phyloP scores from a whole-genome alignment of 371 early-diverging fungal species.

The Umbelopsis sp. region DNA sequence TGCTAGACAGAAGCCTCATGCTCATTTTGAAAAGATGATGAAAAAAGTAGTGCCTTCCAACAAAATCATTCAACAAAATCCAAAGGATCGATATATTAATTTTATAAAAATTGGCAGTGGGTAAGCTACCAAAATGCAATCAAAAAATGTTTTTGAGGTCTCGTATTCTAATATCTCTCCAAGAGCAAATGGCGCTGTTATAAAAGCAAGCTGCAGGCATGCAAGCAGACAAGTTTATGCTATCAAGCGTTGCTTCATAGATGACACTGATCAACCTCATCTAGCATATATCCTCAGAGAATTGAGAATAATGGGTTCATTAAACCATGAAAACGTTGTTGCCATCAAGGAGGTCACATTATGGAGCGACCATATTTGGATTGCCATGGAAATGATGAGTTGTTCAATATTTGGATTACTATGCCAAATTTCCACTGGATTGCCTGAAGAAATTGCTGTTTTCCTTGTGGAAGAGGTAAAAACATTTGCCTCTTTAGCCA shows the following conservation, averaged over 20 bases:
- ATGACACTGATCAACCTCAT: constrained; percentile 26
- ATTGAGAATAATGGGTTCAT: constrained; percentile 24
- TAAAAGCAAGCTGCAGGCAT: neutral
- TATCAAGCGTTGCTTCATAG: constrained; percentile 26
- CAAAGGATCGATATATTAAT: constrained; percentile 36
- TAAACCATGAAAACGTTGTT: constrained; percentile 23
- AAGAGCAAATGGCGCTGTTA: constrained; percentile 3
- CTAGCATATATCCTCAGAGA: constrained; percentile 26
- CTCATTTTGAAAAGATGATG: constrained; percentile 48
- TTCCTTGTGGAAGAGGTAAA: constrained; percentile 12
- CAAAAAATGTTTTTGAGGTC: neutral
- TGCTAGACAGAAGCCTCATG: constrained; percentile 38
- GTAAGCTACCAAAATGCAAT: neutral
- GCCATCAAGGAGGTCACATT: constrained; percentile 21
- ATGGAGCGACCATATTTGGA: constrained; percentile 23
- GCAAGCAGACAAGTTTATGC: constrained; percentile 18
- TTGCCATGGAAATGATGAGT: constrained; percentile 25
- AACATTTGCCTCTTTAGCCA: no score
- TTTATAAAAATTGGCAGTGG: constrained; percentile 47
- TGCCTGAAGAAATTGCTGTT: constrained; percentile 12
- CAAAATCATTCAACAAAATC: constrained; percentile 47
- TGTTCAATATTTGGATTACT: constrained; percentile 25
- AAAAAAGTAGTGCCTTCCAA: constrained; percentile 48
- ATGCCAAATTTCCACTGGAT: constrained; percentile 17
- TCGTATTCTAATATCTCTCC: neutral